Evolutionary conservation across 257 asterid species (phyloP), one percentile per base, ranked within the genome.

Genomic region (Oldenlandia corymbosa): DNA sequence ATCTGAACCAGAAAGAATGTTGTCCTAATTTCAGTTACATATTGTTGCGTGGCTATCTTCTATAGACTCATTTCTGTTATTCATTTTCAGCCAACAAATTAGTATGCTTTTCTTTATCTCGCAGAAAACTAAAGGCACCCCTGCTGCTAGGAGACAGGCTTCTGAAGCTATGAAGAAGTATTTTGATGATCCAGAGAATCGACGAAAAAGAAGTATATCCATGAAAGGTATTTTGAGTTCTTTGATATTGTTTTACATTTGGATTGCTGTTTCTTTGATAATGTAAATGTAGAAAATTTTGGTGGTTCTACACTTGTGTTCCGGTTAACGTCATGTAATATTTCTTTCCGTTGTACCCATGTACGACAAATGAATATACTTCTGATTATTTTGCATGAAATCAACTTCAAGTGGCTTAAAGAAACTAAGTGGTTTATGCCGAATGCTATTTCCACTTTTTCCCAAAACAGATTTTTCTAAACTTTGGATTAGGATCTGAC

Each of bases 141-240:
- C 84, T 60, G 83, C 81, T 60, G 96, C 99, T 4, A 82, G 97
- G 77, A 92, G 77, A 67, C 94, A 26, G 51, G 95, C 97, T 54
- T 92, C 99, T 10, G 97, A 92, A 70, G 18, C 87, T 54, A 92
- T 89, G 99, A 92, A 80, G 76, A 79, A 62, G 57, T 90, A 78
- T 79, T 92, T 92, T 69, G 65, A 86, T 8, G 76, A 92, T 75
- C 96, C 96, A 17, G 91, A 87, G 74, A 92, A 92, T 71, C 94
- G 97, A 21, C 87, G 64, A 57, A 92, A 83, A 81, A 85, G 97
- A 79, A 89, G 99, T 82, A 75, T 84, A 62, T 43, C 97, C 54
- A 92, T 92, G 96, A 84, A 62, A 87, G 97, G 97, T 89, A 58
- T 14, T 31, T 66, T 63, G 26, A 41, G 7, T 70, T 55, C 14